Conservation (phyloP, 768 basidiomycete species). For the Hebeloma cylindrosporum region DNA sequence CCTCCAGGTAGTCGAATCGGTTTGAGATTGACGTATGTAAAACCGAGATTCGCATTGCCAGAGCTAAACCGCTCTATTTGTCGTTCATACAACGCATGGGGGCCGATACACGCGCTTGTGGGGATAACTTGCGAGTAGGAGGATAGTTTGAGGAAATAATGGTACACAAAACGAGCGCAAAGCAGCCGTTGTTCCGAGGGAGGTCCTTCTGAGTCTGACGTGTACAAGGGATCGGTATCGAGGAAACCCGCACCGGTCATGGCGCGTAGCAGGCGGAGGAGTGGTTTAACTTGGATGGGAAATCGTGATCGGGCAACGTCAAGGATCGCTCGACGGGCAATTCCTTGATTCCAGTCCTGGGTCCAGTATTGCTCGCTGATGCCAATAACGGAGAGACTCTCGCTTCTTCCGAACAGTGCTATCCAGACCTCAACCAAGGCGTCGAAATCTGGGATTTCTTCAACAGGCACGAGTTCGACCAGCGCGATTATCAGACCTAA, state of each 20-base stretch:
- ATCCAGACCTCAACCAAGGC: conserved; percentile 75
- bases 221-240: conserved; percentile 67
- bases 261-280: conserved; percentile 70
- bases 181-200: conserved; percentile 50
- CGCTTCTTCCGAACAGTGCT: conserved; percentile 76
- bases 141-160: conserved; percentile 70
- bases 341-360: conserved; percentile 65
- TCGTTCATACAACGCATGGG: conserved; percentile 72
- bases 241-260: conserved; percentile 78
- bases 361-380: conserved; percentile 86
- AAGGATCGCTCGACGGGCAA: conserved; percentile 74
- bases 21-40: conserved; percentile 64
- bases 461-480: conserved; percentile 72
- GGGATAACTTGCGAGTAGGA: conserved; percentile 78
- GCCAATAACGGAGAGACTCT: conserved; percentile 58
- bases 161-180: conserved; percentile 70
- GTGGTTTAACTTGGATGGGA: conserved; percentile 71
- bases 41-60: conserved; percentile 43
- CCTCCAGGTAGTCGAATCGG: conserved; percentile 78
- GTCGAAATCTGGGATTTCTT: conserved; percentile 75
- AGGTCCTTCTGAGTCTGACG: conserved; percentile 43
- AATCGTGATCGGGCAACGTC: conserved; percentile 83
- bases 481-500: conserved; percentile 76
- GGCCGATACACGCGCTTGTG: conserved; percentile 56
- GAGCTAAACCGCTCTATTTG: conserved; percentile 60